phyloP scores from a whole-genome alignment of 2,329 filamentous ascomycete species.

The Xylariaceae sp. region DNA sequence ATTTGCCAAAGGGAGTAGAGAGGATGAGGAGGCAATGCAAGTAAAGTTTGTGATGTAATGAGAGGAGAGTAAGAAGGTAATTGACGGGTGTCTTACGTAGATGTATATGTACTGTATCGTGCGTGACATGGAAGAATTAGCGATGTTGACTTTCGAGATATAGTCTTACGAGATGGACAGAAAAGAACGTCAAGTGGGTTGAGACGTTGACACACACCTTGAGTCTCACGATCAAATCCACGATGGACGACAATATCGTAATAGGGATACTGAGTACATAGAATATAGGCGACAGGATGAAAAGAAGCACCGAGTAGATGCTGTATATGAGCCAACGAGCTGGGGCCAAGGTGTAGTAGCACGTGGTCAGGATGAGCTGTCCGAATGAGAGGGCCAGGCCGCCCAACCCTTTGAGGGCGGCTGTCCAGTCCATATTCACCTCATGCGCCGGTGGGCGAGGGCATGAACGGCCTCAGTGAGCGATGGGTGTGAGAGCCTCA shows the following conservation, averaged over 20 bases:
- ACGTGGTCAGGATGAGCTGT: not conserved
- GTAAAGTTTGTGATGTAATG: too few relatives aligned
- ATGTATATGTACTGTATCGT: constrained; percentile 30
- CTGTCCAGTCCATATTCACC: too few relatives aligned
- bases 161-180: not conserved
- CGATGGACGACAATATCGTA: constrained; percentile 11
- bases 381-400: not conserved
- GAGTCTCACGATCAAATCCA: constrained; percentile 24
- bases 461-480: too few relatives aligned
- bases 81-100: constrained; percentile 27
- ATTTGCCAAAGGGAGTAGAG: not conserved
- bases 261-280: constrained; percentile 18
- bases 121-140: constrained; percentile 1
- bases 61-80: not conserved
- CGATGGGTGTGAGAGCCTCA: not conserved
- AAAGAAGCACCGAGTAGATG: constrained; percentile 20
- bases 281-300: constrained; percentile 31
- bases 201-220: constrained; percentile 30
- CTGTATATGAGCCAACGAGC: constrained; percentile 30
- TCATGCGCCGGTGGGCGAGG: too few relatives aligned
- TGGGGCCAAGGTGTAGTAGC: constrained; percentile 27
- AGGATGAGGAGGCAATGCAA: not conserved
- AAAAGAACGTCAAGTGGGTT: not conserved
- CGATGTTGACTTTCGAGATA: not conserved
- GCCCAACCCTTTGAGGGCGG: too few relatives aligned